phyloP scores from a whole-genome alignment of 1,284 basidiomycete genomes.

The Ustilago nuda region DNA sequence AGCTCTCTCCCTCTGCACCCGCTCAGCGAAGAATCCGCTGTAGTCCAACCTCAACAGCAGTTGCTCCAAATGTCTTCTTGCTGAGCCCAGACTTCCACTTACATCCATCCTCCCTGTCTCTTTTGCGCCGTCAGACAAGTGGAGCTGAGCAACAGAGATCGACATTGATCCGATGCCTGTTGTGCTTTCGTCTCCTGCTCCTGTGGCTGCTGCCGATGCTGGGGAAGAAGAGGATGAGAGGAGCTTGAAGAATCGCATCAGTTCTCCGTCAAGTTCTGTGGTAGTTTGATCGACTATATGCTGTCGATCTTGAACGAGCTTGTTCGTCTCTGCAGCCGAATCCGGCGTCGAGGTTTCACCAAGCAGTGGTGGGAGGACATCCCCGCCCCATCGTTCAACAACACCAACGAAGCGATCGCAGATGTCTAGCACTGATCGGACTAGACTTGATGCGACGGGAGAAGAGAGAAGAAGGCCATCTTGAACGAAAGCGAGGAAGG shows the following conservation, averaged over 20 bases:
- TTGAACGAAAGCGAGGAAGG: conserved; percentile 82
- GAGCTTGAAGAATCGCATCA: conserved; percentile 40
- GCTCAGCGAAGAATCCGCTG: conserved; percentile 78
- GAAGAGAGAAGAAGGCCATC: conserved; percentile 80
- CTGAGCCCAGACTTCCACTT: conserved; percentile 63
- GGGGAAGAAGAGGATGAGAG: conserved; percentile 29
- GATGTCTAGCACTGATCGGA: conserved; percentile 79
- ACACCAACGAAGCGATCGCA: conserved; percentile 82
- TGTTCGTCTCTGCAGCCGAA: conserved; percentile 67
- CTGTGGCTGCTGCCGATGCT: conserved; percentile 2
- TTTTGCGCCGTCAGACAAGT: conserved; percentile 8
- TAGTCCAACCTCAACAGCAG: conserved; percentile 84
- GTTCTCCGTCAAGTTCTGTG: conserved; percentile 72
- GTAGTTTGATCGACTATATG: conserved; percentile 78
- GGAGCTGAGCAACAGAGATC: conserved; percentile 26
- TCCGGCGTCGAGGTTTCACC: conserved; percentile 73
- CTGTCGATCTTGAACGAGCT: conserved; percentile 76
- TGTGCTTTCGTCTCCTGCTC: conserved; percentile 23
- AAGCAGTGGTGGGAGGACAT: conserved; percentile 83
- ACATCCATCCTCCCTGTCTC: conserved; percentile 1
- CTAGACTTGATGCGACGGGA: conserved; percentile 76
- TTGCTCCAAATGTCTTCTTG: conserved; percentile 83
- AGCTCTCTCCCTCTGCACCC: conserved; percentile 24
- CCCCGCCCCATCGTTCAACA: conserved; percentile 90
- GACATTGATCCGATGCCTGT: conserved; percentile 31